These are phyloP conservation scores for Juncus effusus DNA, from an alignment of 176 grass and related monocot species.

Conservation along the genomic window DNA sequence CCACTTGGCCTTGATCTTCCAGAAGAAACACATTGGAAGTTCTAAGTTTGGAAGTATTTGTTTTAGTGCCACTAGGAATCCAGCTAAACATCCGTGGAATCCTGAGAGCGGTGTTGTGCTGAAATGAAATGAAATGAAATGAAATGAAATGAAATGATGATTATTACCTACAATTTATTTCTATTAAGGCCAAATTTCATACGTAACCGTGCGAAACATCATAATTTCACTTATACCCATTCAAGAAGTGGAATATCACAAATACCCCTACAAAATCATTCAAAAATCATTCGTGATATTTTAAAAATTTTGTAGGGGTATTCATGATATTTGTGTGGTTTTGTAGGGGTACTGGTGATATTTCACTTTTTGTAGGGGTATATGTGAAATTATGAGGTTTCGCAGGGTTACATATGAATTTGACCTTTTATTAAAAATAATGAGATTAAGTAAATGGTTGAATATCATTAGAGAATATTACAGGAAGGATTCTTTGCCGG, in stretches of 20 bases:
- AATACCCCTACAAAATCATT: slow-evolving; percentile 4
- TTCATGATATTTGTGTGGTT: no score
- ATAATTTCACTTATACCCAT: neutral
- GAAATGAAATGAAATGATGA: neutral
- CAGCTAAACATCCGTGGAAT: slow-evolving; percentile 86
- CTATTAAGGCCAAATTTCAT: no score
- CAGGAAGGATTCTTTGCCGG: slow-evolving; percentile 91
- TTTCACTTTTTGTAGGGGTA: no score
- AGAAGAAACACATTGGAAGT: slow-evolving; percentile 89
- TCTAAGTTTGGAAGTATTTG: slow-evolving; percentile 93
- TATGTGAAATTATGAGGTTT: no score
- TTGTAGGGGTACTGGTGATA: no score
- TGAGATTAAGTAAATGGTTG: neutral
- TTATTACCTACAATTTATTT: slow-evolving; percentile 3
- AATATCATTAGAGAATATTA: no score
- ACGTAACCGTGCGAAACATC: neutral
- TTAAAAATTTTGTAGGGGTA: no score
- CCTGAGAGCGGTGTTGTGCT: slow-evolving; percentile 91
- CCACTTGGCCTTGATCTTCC: slow-evolving; percentile 99
- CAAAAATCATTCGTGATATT: no score
- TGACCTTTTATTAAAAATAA: no score
- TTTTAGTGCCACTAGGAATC: slow-evolving; percentile 86
- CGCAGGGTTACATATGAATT: no score
- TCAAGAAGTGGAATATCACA: neutral
- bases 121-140: slow-evolving; percentile 21